Evolutionary conservation across 2,329 filamentous ascomycete species (phyloP), one percentile per base, ranked within the genome.

Genomic region (Aspergillus costaricaensis): DNA sequence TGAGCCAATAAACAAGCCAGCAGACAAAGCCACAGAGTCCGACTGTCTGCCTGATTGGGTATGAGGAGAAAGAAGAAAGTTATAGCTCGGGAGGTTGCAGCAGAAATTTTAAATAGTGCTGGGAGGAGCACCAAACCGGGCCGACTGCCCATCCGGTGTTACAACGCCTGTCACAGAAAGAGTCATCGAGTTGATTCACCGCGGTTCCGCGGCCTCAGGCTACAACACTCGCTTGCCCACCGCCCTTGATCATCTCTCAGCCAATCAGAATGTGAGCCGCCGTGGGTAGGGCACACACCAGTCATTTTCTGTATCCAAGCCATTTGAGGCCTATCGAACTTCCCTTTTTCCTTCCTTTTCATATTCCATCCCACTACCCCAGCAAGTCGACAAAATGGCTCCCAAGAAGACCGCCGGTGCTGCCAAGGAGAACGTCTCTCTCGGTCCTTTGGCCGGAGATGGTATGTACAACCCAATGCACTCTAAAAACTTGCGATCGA

Each of bases 371-470:
- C 77, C 74, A 73, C 73, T 70, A 72, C 70, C 32, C 70, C 74
- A 75, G 73, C 70, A 70, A 68, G 72, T 76, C 76, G 75, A 81
- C 85, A 91, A 82, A 80, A 98, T 98, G 94, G 85, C 93, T 83
- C 93, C 93, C 81, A 96, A 94, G 86, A 88, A 89, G 81, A 83
- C 87, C 76, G 86, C 89, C 80, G 88, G 91, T 77, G 86, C 87
- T 75, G 88, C 82, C 69, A 82, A 94, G 85, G 95, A 98, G 89
- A 99, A 99, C 85, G 95, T 99, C 86, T 93, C 91, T 83, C 88
- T 98, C 76, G 95, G 95, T 76, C 95, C 95, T 80, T 91, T 96
- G 82, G 91, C 93, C 85, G 90, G 93, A 80, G 94, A 97, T 87
- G 93, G 92, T 94, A 81, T 78, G 87, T 78, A 69, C 51, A 50